Percentiles rank a stretch among this genome's conserved stretches.
phyloP scores from a whole-genome alignment of 257 asterid species.

The Cordia subcordata region DNA sequence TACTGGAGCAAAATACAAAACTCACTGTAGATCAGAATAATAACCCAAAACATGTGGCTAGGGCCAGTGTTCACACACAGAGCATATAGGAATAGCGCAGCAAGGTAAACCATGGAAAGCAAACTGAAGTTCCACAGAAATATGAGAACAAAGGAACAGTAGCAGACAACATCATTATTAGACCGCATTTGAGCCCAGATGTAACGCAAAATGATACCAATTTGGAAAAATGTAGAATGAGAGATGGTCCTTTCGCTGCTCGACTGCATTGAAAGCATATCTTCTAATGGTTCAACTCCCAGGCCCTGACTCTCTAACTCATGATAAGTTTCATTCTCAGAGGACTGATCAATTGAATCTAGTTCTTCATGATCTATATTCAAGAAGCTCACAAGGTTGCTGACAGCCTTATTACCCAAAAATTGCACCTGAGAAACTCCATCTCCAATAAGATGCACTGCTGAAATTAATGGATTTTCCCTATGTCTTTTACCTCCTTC shows the following conservation, averaged over 20 bases:
- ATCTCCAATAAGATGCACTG: conserved; percentile 86
- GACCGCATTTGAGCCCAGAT: conserved; percentile 92
- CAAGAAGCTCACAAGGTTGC: conserved; percentile 76
- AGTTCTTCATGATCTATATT: conserved; percentile 66
- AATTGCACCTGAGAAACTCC: conserved; percentile 96
- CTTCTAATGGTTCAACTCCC: neutral
- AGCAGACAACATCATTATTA: conserved; percentile 90
- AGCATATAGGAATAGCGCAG: conserved; percentile 79
- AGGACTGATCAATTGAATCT: conserved; percentile 8
- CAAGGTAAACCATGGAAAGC: conserved; percentile 92
- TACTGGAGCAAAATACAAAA: conserved; percentile 77
- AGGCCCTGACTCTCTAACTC: conserved; percentile 7
- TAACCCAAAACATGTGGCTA: conserved; percentile 82
- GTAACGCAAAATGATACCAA: conserved; percentile 70
- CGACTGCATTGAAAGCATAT: neutral
- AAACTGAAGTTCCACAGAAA: conserved; percentile 97
- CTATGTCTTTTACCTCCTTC: conserved; percentile 46
- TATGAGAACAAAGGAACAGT: conserved; percentile 79
- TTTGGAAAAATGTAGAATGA: conserved; percentile 62
- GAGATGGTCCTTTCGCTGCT: conserved; percentile 17
- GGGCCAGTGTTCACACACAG: conserved; percentile 98
- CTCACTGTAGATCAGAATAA: conserved; percentile 86
- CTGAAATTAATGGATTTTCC: conserved; percentile 80
- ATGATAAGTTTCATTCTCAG: conserved; percentile 14
- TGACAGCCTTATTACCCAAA: conserved; percentile 90